phyloP scores from a whole-genome alignment of 1,284 basidiomycete genomes.

The Chalciporus sp. region DNA sequence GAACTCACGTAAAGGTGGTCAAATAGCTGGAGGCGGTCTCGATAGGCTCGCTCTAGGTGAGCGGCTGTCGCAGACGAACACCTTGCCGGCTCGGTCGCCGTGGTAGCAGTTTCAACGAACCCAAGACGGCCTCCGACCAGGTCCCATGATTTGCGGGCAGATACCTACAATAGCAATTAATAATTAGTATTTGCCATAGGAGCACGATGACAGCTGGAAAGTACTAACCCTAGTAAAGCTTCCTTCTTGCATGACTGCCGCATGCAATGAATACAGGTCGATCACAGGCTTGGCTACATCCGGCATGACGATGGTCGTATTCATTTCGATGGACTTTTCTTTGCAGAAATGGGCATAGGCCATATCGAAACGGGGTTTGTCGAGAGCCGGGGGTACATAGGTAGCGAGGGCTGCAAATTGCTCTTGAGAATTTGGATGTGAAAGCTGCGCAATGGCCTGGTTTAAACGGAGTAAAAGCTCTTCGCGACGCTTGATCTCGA shows the following conservation, averaged over 20 bases:
- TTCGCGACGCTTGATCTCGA: slow-evolving; percentile 37
- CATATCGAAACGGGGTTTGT: slow-evolving; percentile 32
- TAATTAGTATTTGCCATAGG: slow-evolving; percentile 8
- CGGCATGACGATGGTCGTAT: slow-evolving; percentile 33
- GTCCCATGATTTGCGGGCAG: slow-evolving; percentile 31
- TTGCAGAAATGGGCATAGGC: slow-evolving; percentile 35
- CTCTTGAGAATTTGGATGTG: slow-evolving; percentile 25
- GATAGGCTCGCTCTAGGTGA: slow-evolving; percentile 32
- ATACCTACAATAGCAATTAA: slow-evolving; percentile 20
- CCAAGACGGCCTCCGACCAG: slow-evolving; percentile 34
- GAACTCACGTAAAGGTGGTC: slow-evolving; percentile 38
- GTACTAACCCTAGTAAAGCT: slow-evolving; percentile 31
- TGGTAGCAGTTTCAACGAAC: slow-evolving; percentile 27
- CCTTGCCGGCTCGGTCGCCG: slow-evolving; percentile 23
- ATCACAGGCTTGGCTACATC: slow-evolving; percentile 30
- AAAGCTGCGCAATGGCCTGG: slow-evolving; percentile 30
- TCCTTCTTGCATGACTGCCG: slow-evolving; percentile 37
- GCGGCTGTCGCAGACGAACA: slow-evolving; percentile 29
- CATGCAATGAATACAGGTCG: slow-evolving; percentile 35
- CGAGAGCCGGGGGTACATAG: slow-evolving; percentile 34
- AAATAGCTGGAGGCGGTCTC: slow-evolving; percentile 36
- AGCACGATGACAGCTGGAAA: slow-evolving; percentile 8
- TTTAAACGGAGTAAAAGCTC: slow-evolving; percentile 32
- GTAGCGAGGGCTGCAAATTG: slow-evolving; percentile 32
- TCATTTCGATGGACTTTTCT: slow-evolving; percentile 30